Evolutionary conservation across 83 land plant species (phyloP), one percentile per base, ranked within the genome.

Genomic region (Isoetes engelmannii): DNA sequence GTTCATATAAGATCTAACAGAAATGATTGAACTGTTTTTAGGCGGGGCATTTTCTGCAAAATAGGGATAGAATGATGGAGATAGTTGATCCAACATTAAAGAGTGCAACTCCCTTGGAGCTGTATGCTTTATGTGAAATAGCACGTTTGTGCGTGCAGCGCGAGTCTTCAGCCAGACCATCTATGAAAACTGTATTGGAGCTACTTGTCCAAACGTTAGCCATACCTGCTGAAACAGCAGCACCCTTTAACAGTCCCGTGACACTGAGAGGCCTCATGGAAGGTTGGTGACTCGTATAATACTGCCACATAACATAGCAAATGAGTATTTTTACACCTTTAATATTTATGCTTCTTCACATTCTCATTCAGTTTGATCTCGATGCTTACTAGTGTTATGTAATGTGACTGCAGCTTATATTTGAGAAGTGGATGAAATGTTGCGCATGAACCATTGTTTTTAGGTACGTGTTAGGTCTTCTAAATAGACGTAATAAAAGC

Each of bases 41-140:
- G 80, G 80, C 78, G 12, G 48, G 62, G 46, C 72, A 77, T 48
- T 77, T 68, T 50, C 77, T 77, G 21, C 72, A 74, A 47, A 61
- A 67, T 67, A 48, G 71, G 20, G 80, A 77, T 37, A 68, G 68
- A 44, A 73, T 77, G 80, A 21, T 67, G 58, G 80, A 67, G 4
- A 21, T 77, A 57, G 67, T 62, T 20, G 80, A 77, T 67, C 67
- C 77, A 15, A 46, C 55, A 5, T 20, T 77, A 48, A 77, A 73
- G 57, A 77, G 68, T 53, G 78, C 74, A 44, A 50, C 47, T 43
- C 71, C 72, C 45, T 13, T 49, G 20, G 80, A 77, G 50, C 47
- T 77, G 44, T 74, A 62, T 67, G 44, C 80, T 28, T 46, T 77
- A 43, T 73, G 80, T 68, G 80, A 77, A 64, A 74, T 77, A 44